These are phyloP conservation scores for Halenospora varia DNA, from an alignment of 495 filamentous ascomycete species.

Conservation along the genomic window DNA sequence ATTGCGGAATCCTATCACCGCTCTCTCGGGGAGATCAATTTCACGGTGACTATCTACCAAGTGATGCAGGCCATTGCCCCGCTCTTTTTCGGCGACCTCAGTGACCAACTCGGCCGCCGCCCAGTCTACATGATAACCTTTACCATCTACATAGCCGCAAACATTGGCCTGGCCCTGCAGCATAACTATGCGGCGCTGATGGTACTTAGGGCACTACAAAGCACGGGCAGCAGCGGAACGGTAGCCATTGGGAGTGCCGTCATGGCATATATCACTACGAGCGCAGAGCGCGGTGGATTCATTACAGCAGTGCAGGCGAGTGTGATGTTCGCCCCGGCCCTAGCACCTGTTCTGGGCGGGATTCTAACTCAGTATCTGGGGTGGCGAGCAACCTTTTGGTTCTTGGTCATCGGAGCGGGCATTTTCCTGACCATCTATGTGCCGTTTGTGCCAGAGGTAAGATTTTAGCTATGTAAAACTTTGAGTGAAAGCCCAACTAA, in stretches of 20 bases:
- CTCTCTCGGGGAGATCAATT: constrained; percentile 27
- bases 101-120: constrained; percentile 51
- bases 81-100: constrained; percentile 43
- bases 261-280: constrained; percentile 53
- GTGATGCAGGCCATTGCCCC: constrained; percentile 5
- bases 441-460: constrained; percentile 44
- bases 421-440: constrained; percentile 45
- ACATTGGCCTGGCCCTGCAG: constrained; percentile 57
- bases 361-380: constrained; percentile 56
- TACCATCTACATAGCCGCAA: constrained; percentile 52
- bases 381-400: constrained; percentile 71
- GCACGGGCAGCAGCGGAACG: constrained; percentile 37
- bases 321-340: constrained; percentile 43
- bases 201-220: constrained; percentile 57
- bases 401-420: constrained; percentile 53
- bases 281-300: constrained; percentile 52
- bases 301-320: constrained; percentile 38
- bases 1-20: constrained; percentile 23
- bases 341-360: constrained; percentile 61
- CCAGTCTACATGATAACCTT: constrained; percentile 54
- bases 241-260: constrained; percentile 53
- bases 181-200: constrained; percentile 53
- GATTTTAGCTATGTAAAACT: not conserved
- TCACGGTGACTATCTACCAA: constrained; percentile 34
- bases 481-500: not conserved